These are phyloP conservation scores for Nakaseomyces delphensis DNA, from an alignment of 1,139 yeast species.

Conservation along the genomic window DNA sequence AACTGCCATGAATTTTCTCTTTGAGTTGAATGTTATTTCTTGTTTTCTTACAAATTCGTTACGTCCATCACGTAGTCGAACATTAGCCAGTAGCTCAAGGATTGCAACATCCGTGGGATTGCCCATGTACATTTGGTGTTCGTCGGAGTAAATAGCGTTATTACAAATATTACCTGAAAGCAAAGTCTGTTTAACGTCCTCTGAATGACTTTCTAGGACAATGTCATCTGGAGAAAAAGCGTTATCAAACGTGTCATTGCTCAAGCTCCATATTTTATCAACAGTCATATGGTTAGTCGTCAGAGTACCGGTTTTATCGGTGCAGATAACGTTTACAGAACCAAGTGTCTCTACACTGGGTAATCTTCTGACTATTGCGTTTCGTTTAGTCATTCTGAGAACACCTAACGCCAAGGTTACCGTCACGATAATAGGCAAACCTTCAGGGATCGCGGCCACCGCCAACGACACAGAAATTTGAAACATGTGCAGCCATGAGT, in stretches of 20 bases:
- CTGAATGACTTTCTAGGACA: slow-evolving; percentile 6
- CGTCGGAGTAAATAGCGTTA: slow-evolving; percentile 61
- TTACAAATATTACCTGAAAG: slow-evolving; percentile 77
- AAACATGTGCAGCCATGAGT: slow-evolving; percentile 91
- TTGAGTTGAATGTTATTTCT: slow-evolving; percentile 78
- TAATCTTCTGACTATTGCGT: slow-evolving; percentile 82
- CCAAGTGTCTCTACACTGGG: slow-evolving; percentile 95
- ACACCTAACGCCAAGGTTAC: slow-evolving; percentile 93
- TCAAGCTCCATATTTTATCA: slow-evolving; percentile 71
- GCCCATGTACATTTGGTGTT: slow-evolving; percentile 66
- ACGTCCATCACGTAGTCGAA: slow-evolving; percentile 67
- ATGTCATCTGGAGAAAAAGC: slow-evolving; percentile 32
- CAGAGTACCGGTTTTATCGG: slow-evolving; percentile 90
- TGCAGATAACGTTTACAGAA: slow-evolving; percentile 85
- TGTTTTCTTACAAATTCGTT: slow-evolving; percentile 40
- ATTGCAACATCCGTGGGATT: slow-evolving; percentile 91
- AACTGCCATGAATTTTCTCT: slow-evolving; percentile 78
- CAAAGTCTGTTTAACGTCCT: slow-evolving; percentile 46
- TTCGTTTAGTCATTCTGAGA: slow-evolving; percentile 82
- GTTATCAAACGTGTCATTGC: slow-evolving; percentile 36
- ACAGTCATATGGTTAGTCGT: slow-evolving; percentile 92
- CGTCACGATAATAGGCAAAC: slow-evolving; percentile 90
- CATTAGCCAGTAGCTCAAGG: slow-evolving; percentile 59
- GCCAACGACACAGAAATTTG: slow-evolving; percentile 92
- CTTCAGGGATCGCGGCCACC: slow-evolving; percentile 97